Conservation (phyloP, 768 basidiomycete genomes). For the Phaeotremella skinneri region DNA sequence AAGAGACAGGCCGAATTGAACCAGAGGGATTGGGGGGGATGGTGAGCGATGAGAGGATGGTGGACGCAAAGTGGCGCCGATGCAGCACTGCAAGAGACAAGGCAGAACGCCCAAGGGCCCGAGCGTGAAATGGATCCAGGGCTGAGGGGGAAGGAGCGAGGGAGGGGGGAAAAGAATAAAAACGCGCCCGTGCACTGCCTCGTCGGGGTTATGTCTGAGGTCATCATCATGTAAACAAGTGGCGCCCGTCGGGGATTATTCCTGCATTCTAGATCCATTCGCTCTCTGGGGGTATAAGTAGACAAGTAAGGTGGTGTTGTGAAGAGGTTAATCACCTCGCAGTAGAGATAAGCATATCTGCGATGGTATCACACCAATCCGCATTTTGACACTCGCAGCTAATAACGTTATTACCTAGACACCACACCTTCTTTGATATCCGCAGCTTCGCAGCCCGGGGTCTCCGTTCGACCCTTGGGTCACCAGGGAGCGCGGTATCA, state of each 20-base stretch:
- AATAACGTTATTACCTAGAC: not conserved
- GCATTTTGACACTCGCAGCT: not conserved
- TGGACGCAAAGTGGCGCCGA: not conserved
- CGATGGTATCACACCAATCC: not conserved
- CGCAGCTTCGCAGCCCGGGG: not conserved
- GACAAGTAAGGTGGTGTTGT: too few relatives aligned
- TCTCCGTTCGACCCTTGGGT: not conserved
- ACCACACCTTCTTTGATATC: not conserved
- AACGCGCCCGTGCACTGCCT: not conserved
- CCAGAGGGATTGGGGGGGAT: too few relatives aligned
- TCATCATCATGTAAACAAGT: not conserved
- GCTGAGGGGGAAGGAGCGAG: too few relatives aligned
- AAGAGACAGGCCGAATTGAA: too few relatives aligned
- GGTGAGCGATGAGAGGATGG: not conserved
- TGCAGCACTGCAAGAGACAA: not conserved
- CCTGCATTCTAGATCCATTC: too few relatives aligned
- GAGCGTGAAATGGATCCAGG: too few relatives aligned
- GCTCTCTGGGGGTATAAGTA: too few relatives aligned
- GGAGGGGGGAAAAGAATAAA: too few relatives aligned
- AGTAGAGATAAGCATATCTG: too few relatives aligned
- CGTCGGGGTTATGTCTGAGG: not conserved
- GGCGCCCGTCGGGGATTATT: too few relatives aligned
- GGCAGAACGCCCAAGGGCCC: not conserved
- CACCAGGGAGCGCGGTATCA: too few relatives aligned
- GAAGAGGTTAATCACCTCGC: too few relatives aligned